These are phyloP conservation scores for Epichloe hybrida DNA, from an alignment of 2,329 filamentous ascomycete genomes.

Conservation along the genomic window DNA sequence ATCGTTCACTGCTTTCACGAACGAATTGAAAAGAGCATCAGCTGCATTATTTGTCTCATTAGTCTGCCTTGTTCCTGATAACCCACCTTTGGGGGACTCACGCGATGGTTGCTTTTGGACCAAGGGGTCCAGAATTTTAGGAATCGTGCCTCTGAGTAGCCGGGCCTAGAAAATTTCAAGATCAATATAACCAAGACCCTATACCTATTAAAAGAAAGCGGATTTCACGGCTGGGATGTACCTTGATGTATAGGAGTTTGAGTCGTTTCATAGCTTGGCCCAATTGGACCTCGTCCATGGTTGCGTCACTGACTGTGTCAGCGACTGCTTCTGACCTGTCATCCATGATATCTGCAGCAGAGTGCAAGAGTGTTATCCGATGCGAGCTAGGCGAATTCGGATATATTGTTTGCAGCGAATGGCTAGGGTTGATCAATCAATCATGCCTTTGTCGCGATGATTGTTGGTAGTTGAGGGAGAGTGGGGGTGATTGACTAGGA, in stretches of 20 bases:
- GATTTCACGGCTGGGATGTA: slow-evolving; percentile 12
- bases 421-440: neutral
- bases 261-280: slow-evolving; percentile 36
- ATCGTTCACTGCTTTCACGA: slow-evolving; percentile 32
- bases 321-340: neutral
- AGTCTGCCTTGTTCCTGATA: neutral
- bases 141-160: slow-evolving; percentile 22
- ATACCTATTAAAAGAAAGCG: neutral
- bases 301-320: slow-evolving; percentile 1
- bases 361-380: neutral
- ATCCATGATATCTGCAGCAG: slow-evolving; percentile 3
- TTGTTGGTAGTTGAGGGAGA: neutral
- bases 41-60: slow-evolving; percentile 23
- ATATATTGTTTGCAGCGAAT: neutral
- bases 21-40: slow-evolving; percentile 32
- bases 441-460: neutral
- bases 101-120: slow-evolving; percentile 35
- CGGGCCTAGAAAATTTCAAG: slow-evolving; percentile 16
- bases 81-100: slow-evolving; percentile 21
- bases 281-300: slow-evolving; percentile 35
- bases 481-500: too few relatives aligned
- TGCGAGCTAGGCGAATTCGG: neutral
- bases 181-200: slow-evolving; percentile 7
- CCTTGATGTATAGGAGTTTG: slow-evolving; percentile 42
- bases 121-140: slow-evolving; percentile 32